Conservation (phyloP, 2,329 filamentous ascomycete species). For the Aureobasidium sp. region DNA sequence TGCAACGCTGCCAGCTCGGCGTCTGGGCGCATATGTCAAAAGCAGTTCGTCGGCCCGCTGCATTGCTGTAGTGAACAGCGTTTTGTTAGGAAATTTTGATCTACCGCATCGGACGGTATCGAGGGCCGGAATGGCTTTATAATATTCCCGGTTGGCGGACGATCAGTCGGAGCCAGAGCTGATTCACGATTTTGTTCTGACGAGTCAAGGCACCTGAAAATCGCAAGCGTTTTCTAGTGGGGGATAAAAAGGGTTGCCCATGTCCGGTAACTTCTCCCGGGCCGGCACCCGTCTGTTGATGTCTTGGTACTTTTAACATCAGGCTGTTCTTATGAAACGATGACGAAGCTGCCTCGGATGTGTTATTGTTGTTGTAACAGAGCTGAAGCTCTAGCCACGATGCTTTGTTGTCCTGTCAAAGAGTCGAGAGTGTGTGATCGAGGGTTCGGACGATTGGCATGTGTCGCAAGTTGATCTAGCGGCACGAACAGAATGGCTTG, state of each 20-base stretch:
- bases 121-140: neutral
- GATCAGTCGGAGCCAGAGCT: neutral
- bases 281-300: constrained; percentile 11
- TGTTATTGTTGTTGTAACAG: neutral
- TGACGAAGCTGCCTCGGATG: neutral
- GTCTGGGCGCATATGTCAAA: constrained; percentile 9
- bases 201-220: neutral
- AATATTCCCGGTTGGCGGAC: neutral
- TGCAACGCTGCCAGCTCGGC: neutral
- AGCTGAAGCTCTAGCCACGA: neutral
- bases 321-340: constrained; percentile 11
- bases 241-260: neutral
- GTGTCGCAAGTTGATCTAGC: constrained; percentile 3
- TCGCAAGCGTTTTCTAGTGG: neutral
- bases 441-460: neutral
- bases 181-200: neutral
- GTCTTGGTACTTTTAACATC: constrained; percentile 2
- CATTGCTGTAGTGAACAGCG: constrained; percentile 1
- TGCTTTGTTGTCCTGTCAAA: neutral
- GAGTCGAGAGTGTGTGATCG: neutral
- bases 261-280: constrained; percentile 2
- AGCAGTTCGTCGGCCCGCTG: neutral
- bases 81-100: neutral
- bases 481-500: neutral
- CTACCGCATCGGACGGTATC: neutral